Percentiles rank a stretch among this genome's conserved stretches.
phyloP scores from a whole-genome alignment of 108 stramenopile genomes.

The Asterionellopsis glacialis region DNA sequence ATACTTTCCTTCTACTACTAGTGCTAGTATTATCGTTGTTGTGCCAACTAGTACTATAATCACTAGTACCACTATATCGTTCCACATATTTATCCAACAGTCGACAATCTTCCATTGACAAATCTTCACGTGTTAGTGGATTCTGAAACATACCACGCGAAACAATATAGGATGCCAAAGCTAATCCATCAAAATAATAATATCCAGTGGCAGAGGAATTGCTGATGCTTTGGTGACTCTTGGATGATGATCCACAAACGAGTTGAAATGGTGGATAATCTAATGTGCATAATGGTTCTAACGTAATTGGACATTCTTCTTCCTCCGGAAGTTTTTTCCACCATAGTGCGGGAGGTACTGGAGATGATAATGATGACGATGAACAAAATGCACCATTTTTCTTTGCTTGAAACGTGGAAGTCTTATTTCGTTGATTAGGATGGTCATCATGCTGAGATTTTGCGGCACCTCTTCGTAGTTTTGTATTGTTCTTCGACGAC shows the following conservation, averaged over 20 bases:
- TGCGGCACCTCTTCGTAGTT: too few species aligned
- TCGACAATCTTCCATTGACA: slow-evolving; percentile 46
- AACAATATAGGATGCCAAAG: slow-evolving; percentile 64
- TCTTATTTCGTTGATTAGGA: too few species aligned
- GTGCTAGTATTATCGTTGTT: slow-evolving; percentile 2
- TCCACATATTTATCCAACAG: slow-evolving; percentile 54
- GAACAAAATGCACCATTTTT: too few species aligned
- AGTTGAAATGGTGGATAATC: slow-evolving; percentile 61
- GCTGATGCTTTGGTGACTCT: slow-evolving; percentile 3
- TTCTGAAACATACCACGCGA: slow-evolving; percentile 62
- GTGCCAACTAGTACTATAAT: neutral
- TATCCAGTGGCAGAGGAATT: neutral
- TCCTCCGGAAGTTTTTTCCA: slow-evolving; percentile 12
- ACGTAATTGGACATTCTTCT: slow-evolving; percentile 64
- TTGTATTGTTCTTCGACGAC: too few species aligned
- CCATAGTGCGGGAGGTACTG: slow-evolving; percentile 16
- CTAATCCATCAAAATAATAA: slow-evolving; percentile 61
- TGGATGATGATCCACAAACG: neutral
- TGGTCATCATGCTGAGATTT: too few species aligned
- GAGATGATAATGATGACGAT: too few species aligned
- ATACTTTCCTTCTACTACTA: slow-evolving; percentile 12
- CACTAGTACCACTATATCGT: slow-evolving; percentile 7
- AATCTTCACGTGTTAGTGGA: slow-evolving; percentile 51
- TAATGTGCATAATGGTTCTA: slow-evolving; percentile 47
- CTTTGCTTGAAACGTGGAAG: too few species aligned